Percentiles rank a stretch among this genome's conserved stretches.
phyloP scores from a whole-genome alignment of 2,329 filamentous ascomycete species.

The Cadophora malorum region DNA sequence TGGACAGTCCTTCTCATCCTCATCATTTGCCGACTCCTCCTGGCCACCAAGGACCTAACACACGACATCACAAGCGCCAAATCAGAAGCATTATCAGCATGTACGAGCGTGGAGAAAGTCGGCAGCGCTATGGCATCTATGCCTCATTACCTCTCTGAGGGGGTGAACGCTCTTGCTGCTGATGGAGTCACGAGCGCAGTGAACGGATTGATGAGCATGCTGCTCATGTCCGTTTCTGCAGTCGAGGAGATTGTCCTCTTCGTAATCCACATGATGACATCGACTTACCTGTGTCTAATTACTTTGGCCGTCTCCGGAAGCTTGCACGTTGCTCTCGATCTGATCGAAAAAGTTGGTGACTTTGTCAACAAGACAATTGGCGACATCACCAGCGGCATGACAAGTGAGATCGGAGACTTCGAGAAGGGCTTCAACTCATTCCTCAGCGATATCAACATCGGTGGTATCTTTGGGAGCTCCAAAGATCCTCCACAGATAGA shows the following conservation, averaged over 20 bases:
- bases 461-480: conserved; percentile 52
- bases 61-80: conserved; percentile 78
- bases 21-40: conserved; percentile 79
- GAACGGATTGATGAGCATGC: conserved; percentile 77
- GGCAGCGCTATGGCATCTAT: conserved; percentile 97
- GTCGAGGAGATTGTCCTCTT: conserved; percentile 91
- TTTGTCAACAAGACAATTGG: conserved; percentile 63
- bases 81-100: conserved; percentile 83
- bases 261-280: conserved; percentile 88
- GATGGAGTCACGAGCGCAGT: conserved; percentile 81
- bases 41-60: conserved; percentile 76
- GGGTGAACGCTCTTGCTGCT: conserved; percentile 86
- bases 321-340: conserved; percentile 70
- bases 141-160: conserved; percentile 91
- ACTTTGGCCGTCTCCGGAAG: conserved; percentile 82
- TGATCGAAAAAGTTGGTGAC: conserved; percentile 65
- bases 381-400: conserved; percentile 53
- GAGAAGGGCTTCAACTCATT: conserved; percentile 62
- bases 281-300: conserved; percentile 89
- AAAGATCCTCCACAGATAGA: conserved; percentile 62
- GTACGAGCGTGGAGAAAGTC: conserved; percentile 88
- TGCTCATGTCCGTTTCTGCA: conserved; percentile 79
- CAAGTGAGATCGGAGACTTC: conserved; percentile 59
- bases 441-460: conserved; percentile 58
- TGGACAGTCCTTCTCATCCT: conserved; percentile 93